A percentile compares a stretch with the other conserved stretches of the same genome.
These are phyloP conservation scores for Botryotinia calthae DNA, from an alignment of 2,329 filamentous ascomycete species.

Conservation along the genomic window DNA sequence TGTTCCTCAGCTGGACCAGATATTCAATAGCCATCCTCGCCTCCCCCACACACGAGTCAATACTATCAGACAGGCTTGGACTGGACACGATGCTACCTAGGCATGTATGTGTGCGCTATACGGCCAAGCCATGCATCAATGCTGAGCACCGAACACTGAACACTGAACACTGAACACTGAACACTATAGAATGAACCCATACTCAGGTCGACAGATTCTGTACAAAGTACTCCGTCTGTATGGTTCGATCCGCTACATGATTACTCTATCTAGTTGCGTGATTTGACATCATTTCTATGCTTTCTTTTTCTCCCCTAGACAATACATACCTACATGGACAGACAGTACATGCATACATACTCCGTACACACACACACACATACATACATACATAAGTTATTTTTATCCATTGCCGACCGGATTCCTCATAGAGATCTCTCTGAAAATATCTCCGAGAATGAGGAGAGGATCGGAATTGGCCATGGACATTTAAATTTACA, in stretches of 20 bases:
- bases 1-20: not conserved
- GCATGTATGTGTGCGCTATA: too few species aligned
- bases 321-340: not conserved
- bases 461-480: not conserved
- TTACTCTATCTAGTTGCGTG: not conserved
- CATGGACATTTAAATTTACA: too few species aligned
- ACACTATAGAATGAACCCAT: too few species aligned
- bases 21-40: not conserved
- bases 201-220: too few species aligned
- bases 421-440: too few species aligned
- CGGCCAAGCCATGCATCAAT: too few species aligned
- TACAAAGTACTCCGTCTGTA: not conserved
- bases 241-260: not conserved
- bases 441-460: not conserved
- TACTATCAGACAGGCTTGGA: not conserved
- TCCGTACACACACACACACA: not conserved
- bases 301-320: not conserved
- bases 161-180: too few species aligned
- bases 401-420: not conserved
- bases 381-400: not conserved
- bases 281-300: constrained; percentile 1
- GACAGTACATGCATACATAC: too few species aligned
- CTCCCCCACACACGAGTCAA: constrained; percentile 5
- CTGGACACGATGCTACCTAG: too few species aligned
- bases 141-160: too few species aligned